Evolutionary conservation across 2,329 filamentous ascomycete species (phyloP).

Genomic region (Phaeosphaeria sp.): DNA sequence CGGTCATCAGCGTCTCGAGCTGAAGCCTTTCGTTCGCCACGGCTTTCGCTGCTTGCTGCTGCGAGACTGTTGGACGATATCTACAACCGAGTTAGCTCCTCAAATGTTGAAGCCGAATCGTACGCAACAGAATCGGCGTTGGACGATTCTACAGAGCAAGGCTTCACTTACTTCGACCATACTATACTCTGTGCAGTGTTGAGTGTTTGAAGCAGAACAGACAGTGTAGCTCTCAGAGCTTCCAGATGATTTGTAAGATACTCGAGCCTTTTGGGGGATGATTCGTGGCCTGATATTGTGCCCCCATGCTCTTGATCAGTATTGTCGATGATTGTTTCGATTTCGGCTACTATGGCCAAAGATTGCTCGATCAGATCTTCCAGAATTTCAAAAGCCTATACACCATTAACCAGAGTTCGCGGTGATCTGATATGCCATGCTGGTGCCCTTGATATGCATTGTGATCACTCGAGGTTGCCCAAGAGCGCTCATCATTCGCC

Average conservation of each 20-base stretch:
- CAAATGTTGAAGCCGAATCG: neutral
- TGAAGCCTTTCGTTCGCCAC: conserved; percentile 47
- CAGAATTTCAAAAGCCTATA: conserved; percentile 42
- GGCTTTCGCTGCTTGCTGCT: conserved; percentile 37
- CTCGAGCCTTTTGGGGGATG: conserved; percentile 21
- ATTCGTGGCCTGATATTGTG: neutral
- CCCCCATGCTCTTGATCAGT: conserved; percentile 7
- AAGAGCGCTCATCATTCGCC: no score
- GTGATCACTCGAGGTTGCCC: no score
- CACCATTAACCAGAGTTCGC: conserved; percentile 10
- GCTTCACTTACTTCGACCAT: conserved; percentile 44
- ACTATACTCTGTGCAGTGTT: conserved; percentile 48
- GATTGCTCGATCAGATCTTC: conserved; percentile 44
- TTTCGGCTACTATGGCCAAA: conserved; percentile 32
- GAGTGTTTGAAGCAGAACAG: conserved; percentile 48
- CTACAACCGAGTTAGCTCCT: neutral
- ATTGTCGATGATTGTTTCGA: conserved; percentile 31
- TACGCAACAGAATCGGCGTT: no score
- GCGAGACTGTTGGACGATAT: conserved; percentile 38
- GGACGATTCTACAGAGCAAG: no score
- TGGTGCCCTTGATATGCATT: no score
- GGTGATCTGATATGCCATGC: neutral
- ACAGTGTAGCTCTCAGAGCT: conserved; percentile 42
- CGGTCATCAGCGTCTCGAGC: conserved; percentile 47
- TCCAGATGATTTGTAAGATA: conserved; percentile 47